A percentile compares a stretch with the other conserved stretches of the same genome.
Conservation (phyloP, 2,329 filamentous ascomycete genomes). For the Fusarium musae region DNA sequence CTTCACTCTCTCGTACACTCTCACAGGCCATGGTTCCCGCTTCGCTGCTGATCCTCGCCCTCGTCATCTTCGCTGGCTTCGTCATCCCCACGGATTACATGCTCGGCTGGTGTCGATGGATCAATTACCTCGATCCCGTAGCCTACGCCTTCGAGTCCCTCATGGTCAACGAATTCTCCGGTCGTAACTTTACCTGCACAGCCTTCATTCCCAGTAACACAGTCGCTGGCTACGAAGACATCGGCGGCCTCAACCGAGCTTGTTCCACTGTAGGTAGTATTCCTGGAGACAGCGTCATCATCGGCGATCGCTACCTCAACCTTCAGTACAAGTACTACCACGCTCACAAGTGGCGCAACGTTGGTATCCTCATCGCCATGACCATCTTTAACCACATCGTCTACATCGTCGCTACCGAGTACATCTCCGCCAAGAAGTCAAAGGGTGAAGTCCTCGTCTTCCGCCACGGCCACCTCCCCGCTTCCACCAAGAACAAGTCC, state of each 20-base stretch:
- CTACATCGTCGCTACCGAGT: slow-evolving; percentile 64
- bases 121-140: slow-evolving; percentile 73
- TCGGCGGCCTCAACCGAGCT: slow-evolving; percentile 48
- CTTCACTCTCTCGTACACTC: slow-evolving; percentile 63
- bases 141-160: slow-evolving; percentile 74
- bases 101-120: slow-evolving; percentile 75
- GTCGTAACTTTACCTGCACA: slow-evolving; percentile 43
- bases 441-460: slow-evolving; percentile 72
- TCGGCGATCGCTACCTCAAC: slow-evolving; percentile 60
- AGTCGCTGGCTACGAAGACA: slow-evolving; percentile 46
- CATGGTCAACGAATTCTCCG: slow-evolving; percentile 73
- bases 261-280: slow-evolving; percentile 61
- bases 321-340: slow-evolving; percentile 59
- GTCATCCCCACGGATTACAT: slow-evolving; percentile 58
- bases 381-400: slow-evolving; percentile 58
- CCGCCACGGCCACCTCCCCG: slow-evolving; percentile 54
- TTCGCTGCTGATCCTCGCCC: slow-evolving; percentile 50
- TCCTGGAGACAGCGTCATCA: slow-evolving; percentile 56
- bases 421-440: slow-evolving; percentile 60
- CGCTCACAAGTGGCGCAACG: slow-evolving; percentile 65
- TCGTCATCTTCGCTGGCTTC: slow-evolving; percentile 61
- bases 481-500: slow-evolving; percentile 19
- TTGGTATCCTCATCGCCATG: slow-evolving; percentile 66
- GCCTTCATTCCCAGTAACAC: slow-evolving; percentile 41
- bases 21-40: slow-evolving; percentile 58